phyloP scores from a whole-genome alignment of 2,329 filamentous ascomycete genomes.

The Neonectria faginata region DNA sequence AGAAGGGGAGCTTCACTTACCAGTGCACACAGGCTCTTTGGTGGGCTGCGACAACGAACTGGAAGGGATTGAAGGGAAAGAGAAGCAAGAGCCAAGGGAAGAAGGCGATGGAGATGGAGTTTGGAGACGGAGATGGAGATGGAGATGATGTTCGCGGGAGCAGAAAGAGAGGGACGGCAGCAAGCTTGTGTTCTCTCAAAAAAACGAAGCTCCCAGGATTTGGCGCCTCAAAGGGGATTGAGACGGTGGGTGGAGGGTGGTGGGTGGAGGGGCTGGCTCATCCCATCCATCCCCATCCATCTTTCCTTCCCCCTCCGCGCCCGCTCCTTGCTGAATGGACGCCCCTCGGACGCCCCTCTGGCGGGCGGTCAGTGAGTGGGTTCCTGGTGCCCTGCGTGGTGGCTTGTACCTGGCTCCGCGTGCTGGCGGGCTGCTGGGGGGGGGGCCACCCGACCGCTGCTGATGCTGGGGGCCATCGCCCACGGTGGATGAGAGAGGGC shows the following conservation, averaged over 20 bases:
- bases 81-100: slow-evolving; percentile 28
- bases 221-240: slow-evolving; percentile 42
- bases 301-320: slow-evolving; percentile 12
- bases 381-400: background rate
- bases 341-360: slow-evolving; percentile 16
- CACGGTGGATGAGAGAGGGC: slow-evolving; percentile 15
- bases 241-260: slow-evolving; percentile 43
- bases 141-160: slow-evolving; percentile 20
- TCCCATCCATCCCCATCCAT: slow-evolving; percentile 15
- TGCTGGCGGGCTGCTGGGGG: background rate
- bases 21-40: slow-evolving; percentile 42
- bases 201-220: slow-evolving; percentile 47
- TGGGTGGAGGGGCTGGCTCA: slow-evolving; percentile 31
- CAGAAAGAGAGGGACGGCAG: slow-evolving; percentile 30
- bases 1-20: slow-evolving; percentile 40
- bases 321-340: slow-evolving; percentile 5
- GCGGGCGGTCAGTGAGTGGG: background rate
- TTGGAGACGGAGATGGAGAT: slow-evolving; percentile 32
- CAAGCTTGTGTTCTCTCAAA: slow-evolving; percentile 41
- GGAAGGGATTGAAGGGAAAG: slow-evolving; percentile 38
- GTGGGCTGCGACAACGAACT: slow-evolving; percentile 41
- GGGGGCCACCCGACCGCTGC: background rate
- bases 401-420: slow-evolving; percentile 2
- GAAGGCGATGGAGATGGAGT: slow-evolving; percentile 34
- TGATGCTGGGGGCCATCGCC: slow-evolving; percentile 3